These are phyloP conservation scores for Mycena albidolilacea DNA, from an alignment of 768 basidiomycete species.

Conservation along the genomic window DNA sequence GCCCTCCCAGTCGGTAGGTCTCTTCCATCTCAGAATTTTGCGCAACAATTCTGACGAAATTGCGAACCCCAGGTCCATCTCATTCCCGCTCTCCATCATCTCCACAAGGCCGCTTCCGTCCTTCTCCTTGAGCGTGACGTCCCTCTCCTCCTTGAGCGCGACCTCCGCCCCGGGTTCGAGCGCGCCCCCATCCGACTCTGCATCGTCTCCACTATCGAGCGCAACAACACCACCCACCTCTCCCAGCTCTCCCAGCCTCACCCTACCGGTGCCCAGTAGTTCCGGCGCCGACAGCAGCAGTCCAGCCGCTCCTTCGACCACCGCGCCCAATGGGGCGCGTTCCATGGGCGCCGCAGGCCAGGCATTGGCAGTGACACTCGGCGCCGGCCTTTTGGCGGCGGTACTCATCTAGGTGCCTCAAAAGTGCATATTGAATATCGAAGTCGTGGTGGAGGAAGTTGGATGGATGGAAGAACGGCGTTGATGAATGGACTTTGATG, in stretches of 20 bases:
- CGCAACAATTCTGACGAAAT: background rate
- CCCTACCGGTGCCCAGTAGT: background rate
- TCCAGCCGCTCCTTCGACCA: constrained; percentile 5
- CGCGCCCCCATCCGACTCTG: background rate
- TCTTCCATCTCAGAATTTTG: too few relatives aligned
- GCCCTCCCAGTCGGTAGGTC: constrained; percentile 17
- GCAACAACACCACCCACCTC: constrained; percentile 12
- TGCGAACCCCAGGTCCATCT: constrained; percentile 3
- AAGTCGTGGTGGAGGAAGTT: background rate
- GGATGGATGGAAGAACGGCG: background rate
- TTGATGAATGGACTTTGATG: background rate
- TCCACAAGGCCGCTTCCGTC: background rate
- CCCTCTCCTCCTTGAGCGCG: background rate
- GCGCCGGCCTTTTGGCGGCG: constrained; percentile 30
- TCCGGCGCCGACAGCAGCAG: background rate
- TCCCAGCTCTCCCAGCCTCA: background rate
- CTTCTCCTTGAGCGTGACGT: background rate
- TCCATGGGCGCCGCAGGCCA: background rate
- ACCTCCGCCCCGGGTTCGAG: background rate
- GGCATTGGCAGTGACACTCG: constrained; percentile 19
- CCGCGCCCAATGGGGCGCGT: background rate
- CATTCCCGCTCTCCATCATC: constrained; percentile 20
- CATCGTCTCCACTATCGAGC: background rate
- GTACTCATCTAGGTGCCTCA: constrained; percentile 13
- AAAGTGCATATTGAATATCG: background rate